A percentile compares a stretch with the other conserved stretches of the same genome.
These are phyloP conservation scores for Grigorovia yakushimaensis DNA, from an alignment of 805 yeast species.

Conservation along the genomic window DNA sequence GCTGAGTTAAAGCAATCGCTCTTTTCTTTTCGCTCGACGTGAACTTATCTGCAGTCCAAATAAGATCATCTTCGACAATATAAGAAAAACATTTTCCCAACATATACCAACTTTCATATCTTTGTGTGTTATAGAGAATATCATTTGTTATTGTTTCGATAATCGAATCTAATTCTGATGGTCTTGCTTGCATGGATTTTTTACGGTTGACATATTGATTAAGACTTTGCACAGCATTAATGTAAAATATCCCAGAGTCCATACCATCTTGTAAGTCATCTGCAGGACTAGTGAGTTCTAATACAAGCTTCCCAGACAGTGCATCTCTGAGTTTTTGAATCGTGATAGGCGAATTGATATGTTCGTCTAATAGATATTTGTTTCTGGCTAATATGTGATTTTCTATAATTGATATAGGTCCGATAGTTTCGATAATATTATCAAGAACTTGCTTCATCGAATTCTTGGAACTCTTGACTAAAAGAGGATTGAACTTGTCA, in stretches of 20 bases:
- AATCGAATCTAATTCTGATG: slow-evolving; percentile 71
- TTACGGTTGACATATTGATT: slow-evolving; percentile 45
- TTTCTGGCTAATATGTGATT: slow-evolving; percentile 39
- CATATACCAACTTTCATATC: slow-evolving; percentile 81
- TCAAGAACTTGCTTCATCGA: slow-evolving; percentile 71
- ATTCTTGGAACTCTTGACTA: slow-evolving; percentile 45
- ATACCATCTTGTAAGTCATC: slow-evolving; percentile 42
- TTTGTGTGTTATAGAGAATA: slow-evolving; percentile 49
- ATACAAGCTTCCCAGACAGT: slow-evolving; percentile 39
- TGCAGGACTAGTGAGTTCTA: slow-evolving; percentile 25
- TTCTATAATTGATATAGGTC: slow-evolving; percentile 44
- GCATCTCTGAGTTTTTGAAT: slow-evolving; percentile 38
- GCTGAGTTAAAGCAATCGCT: slow-evolving; percentile 53
- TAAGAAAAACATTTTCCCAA: slow-evolving; percentile 71
- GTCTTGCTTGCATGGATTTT: slow-evolving; percentile 68
- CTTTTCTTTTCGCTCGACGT: slow-evolving; percentile 51
- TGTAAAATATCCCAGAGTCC: slow-evolving; percentile 50
- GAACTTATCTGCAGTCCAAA: slow-evolving; percentile 85
- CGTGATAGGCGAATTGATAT: slow-evolving; percentile 38
- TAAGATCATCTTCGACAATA: slow-evolving; percentile 77
- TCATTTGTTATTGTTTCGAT: slow-evolving; percentile 58
- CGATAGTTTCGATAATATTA: slow-evolving; percentile 57
- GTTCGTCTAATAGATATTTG: slow-evolving; percentile 35
- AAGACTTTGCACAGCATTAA: slow-evolving; percentile 25
- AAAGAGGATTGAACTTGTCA: slow-evolving; percentile 47